Evolutionary conservation across 2,329 filamentous ascomycete genomes (phyloP).

Genomic region (Mycogone perniciosa): DNA sequence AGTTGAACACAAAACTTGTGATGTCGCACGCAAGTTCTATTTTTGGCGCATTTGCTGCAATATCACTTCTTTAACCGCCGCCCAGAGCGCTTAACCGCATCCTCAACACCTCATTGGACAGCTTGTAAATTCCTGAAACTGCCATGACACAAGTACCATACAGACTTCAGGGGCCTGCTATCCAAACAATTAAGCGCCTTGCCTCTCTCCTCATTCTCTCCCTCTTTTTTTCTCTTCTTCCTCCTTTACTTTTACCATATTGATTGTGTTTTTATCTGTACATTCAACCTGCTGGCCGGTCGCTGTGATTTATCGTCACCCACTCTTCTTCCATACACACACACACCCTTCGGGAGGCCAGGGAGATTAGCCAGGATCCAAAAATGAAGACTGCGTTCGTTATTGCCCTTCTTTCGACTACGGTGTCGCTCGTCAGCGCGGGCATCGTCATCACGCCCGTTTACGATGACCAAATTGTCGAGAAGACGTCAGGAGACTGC

Average conservation of each 20-base stretch:
- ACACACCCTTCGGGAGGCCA: background rate
- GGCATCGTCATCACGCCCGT: slow-evolving; percentile 52
- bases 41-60: too few species aligned
- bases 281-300: background rate
- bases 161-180: background rate
- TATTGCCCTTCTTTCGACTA: slow-evolving; percentile 36
- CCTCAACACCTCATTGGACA: too few species aligned
- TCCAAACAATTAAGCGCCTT: background rate
- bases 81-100: too few species aligned
- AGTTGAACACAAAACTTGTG: too few species aligned
- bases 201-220: background rate
- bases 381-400: slow-evolving; percentile 26
- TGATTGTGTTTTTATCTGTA: slow-evolving; percentile 3
- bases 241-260: slow-evolving; percentile 6
- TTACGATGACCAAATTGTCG: slow-evolving; percentile 44
- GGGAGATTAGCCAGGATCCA: background rate
- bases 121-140: slow-evolving; percentile 1
- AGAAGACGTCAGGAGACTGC: slow-evolving; percentile 43
- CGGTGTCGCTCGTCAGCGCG: slow-evolving; percentile 42
- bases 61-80: too few species aligned
- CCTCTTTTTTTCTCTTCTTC: background rate
- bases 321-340: background rate
- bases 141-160: slow-evolving; percentile 5
- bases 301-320: background rate
- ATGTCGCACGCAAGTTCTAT: too few species aligned